Evolutionary conservation across 306 rosid genomes (phyloP), one percentile per base, ranked within the genome.

Genomic region (Arachis hypogaea): DNA sequence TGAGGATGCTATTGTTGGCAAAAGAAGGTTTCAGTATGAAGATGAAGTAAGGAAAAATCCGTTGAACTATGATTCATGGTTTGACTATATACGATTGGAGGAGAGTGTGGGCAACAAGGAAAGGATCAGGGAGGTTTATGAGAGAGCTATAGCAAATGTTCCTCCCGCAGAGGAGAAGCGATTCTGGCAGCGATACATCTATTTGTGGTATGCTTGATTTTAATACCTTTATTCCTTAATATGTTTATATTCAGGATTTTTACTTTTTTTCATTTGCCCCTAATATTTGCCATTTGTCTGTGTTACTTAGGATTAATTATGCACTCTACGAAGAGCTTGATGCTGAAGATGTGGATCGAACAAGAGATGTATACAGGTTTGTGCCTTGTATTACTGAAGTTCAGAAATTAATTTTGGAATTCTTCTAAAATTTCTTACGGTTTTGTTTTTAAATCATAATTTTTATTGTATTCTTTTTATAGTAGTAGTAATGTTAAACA

Each of bases 281-380:
- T 45, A n/a, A 57, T 43, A 41, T 43, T 62, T 46, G 45, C 62
- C 71, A 33, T 76, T 80, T n/a, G 28, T 70, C 51, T 70, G 72
- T 80, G 43, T 59, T 30, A 65, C 33, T 67, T 70, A 94, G 97
- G 99, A 94, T 94, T 66, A 88, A 94, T 62, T 94, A 90, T 83
- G 99, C 99, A 0, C 83, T 94, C 11, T 94, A 88, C 9, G 97
- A 94, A 77, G 99, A 94, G 82, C 90, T 94, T 72, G 96, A 92
- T 68, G 87, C 97, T 5, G 87, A 40, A 22, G 22, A 22, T 22
- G 22, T 22, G 22, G 22, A 22, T 22, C 22, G 22, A 22, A 22
- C 22, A 22, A 22, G 22, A 22, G 22, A 22, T 22, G 22, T 22
- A 22, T 22, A 22, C 22, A 22, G 22, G 22, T 22, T 22, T 22